Base-by-base conservation (phyloP, 306 rosid genomes). In the Begonia loranthoides region DNA sequence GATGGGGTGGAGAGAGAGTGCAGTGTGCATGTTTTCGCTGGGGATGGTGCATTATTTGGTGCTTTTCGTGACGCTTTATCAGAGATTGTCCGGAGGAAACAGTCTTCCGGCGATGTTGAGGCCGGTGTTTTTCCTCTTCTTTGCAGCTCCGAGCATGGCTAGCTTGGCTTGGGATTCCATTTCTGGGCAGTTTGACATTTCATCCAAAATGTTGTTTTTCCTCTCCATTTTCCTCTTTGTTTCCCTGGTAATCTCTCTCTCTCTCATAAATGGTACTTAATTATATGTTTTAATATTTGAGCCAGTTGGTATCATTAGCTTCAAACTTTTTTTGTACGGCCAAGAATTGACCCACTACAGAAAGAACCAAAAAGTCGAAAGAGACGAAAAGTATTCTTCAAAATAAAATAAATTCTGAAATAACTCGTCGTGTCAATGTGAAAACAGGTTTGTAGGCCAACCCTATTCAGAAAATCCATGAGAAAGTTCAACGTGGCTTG, bases 21-120 rank as follows among this genome's bases (percentile, higher is more conserved):
- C 61, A 1, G 2, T 63, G 36, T 63, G 53, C 45, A 21, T 63
- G 44, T 63, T 63, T 34, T 47, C 68, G 1, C 36, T 55, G 5
- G 61, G 68, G n/a, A 63, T 63, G 28, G 61, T 49, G 9, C 68
- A 63, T 49, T 63, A 49, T 19, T 14, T 63, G 16, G 69, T 64
- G 12, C 62, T 49, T 17, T 56, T 64, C 10, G 69, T 64, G 17
- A 64, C 57, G 12, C 57, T 64, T 41, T 56, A 64, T 56, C 62
- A 64, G 17, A 51, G 62, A 0, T 24, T 41, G 16, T 64, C 62
- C 12, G 62, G 62, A 1, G 51, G 43, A 12, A 28, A 60, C 12
- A 39, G 57, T 7, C 65, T 60, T n/a, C 65, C 57, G 33, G 49
- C 55, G 13, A 50, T 50, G 57, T 45, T 60, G 24, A 36, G 57